Evolutionary conservation across 441 rosid species (phyloP).

Genomic region (Melastoma candidum): DNA sequence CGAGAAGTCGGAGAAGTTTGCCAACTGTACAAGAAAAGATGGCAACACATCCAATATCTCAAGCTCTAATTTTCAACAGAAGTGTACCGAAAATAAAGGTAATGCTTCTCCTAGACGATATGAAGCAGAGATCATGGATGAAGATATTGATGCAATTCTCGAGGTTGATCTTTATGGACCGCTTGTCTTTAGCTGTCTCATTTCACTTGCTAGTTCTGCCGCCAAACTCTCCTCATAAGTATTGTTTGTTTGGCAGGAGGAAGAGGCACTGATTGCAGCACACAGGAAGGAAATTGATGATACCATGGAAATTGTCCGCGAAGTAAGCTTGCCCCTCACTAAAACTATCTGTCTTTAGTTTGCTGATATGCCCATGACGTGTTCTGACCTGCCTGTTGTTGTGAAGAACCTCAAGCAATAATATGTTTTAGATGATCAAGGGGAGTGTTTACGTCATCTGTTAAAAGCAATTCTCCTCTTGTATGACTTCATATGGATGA

Average conservation of each 20-base stretch:
- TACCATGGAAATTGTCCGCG: conserved; percentile 96
- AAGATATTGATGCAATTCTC: conserved; percentile 67
- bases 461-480: no score
- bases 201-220: not conserved
- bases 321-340: conserved; percentile 36
- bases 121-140: conserved; percentile 55
- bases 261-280: conserved; percentile 84
- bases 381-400: no score
- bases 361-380: not conserved
- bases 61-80: conserved; percentile 34
- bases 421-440: no score
- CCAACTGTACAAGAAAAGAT: conserved; percentile 47
- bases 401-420: no score
- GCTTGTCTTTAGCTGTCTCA: not conserved
- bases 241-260: conserved; percentile 44
- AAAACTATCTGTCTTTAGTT: not conserved
- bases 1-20: conserved; percentile 62
- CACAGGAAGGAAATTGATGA: conserved; percentile 98
- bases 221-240: not conserved
- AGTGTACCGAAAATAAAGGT: conserved; percentile 23
- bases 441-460: no score
- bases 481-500: no score
- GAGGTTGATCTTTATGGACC: conserved; percentile 40
- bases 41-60: conserved; percentile 38
- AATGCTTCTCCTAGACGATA: conserved; percentile 31